phyloP scores from a whole-genome alignment of 306 rosid genomes.

The Hylodesmum podocarpum region DNA sequence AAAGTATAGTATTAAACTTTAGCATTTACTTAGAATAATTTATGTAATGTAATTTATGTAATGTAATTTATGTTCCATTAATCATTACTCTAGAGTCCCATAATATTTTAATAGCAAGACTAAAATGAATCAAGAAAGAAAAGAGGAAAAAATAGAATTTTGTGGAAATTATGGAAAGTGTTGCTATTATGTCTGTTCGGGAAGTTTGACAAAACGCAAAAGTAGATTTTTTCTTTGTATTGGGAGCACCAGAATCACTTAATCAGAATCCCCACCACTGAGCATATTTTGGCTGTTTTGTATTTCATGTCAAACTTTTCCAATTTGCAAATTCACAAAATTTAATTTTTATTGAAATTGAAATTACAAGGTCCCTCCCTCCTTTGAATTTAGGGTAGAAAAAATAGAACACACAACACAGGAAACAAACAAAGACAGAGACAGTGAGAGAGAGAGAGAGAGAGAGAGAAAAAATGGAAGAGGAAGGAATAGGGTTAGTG shows the following conservation, averaged over 20 bases:
- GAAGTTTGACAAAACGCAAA: neutral
- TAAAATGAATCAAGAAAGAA: too few relatives aligned
- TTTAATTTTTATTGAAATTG: neutral
- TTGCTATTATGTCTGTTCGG: neutral
- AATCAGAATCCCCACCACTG: slow-evolving; percentile 3
- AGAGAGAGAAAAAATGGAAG: slow-evolving; percentile 71
- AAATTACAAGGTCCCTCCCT: neutral
- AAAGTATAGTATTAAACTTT: too few relatives aligned
- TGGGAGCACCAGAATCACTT: neutral
- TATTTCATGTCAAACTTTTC: neutral
- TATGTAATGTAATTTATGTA: too few relatives aligned
- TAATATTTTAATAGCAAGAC: too few relatives aligned
- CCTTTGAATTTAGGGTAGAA: neutral
- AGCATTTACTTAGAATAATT: too few relatives aligned
- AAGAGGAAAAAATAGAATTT: neutral
- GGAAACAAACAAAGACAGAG: neutral
- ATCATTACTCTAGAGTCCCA: too few relatives aligned
- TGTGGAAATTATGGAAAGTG: neutral
- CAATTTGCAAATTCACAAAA: neutral
- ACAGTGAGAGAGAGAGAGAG: neutral
- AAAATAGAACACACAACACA: neutral
- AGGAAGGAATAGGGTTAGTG: slow-evolving; percentile 81
- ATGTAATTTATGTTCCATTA: too few relatives aligned
- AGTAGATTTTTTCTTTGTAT: neutral
- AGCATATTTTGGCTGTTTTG: slow-evolving; percentile 38